Base-by-base conservation (phyloP, 805 yeast genomes). In the Wickerhamiella slavikovae region DNA sequence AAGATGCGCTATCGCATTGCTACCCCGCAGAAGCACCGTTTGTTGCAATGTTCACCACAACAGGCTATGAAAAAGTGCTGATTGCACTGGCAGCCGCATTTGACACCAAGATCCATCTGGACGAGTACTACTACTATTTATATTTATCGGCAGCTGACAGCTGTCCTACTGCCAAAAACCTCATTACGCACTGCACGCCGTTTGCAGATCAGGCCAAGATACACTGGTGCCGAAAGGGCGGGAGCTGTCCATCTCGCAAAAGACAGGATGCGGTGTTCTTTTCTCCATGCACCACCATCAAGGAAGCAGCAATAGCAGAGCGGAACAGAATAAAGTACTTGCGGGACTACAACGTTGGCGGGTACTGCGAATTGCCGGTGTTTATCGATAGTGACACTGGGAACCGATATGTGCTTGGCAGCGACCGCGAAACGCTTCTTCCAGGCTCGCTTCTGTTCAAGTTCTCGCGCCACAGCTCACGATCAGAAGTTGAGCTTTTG, bases 11-110 rank as follows among this genome's bases (percentile, higher is more conserved):
- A n/a, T 41, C 42, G 18, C 25, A 39, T 12, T 24, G 30, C 15
- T 69, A 67, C 38, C 69, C 72, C 0, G 7, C 44, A 10, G 55
- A 56, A 14, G 43, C 66, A 4, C 45, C 43, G 2, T 59, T 65
- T 34, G 49, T 42, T 28, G 58, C 66, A 28, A 40, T 43, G 3
- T 66, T 63, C 30, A 41, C 45, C 15, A 48, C 49, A 0, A 41
- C 58, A 3, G 75, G 75, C 2, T 66, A 65, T 36, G 77, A 68
- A 38, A 66, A 64, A 30, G 60, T 56, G 1, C 62, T 71, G 64
- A 47, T 57, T 2, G 51, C 52, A 4, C 37, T 65, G 3, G 44
- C 49, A 0, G 29, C 39, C 0, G 27, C 36, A 3, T 43, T 49
- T 25, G 31, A 40, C 2, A 38, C 45, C 2, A 39, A 39, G 22